These are phyloP conservation scores for Lasiodiplodia gonubiensis DNA, from an alignment of 2,329 filamentous ascomycete genomes.

Conservation along the genomic window DNA sequence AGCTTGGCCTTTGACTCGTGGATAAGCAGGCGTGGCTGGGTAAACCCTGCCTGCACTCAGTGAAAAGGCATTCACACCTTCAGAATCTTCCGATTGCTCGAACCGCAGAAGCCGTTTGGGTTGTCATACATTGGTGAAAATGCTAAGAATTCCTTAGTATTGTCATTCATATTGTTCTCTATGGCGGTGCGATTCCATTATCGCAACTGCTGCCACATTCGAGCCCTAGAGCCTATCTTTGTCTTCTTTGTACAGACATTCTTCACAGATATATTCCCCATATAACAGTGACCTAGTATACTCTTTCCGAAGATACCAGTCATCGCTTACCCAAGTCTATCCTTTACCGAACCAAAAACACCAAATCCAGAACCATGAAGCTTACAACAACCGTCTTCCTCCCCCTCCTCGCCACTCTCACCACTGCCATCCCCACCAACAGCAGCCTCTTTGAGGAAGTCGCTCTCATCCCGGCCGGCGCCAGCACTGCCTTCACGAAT, in stretches of 20 bases:
- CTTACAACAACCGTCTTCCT: not conserved
- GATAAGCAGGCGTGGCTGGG: not conserved
- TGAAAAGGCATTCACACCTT: no score
- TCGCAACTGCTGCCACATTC: not conserved
- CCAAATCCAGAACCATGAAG: not conserved
- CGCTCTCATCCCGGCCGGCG: not conserved
- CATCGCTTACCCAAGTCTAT: conserved; percentile 13
- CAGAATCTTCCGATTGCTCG: not conserved
- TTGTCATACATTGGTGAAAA: not conserved
- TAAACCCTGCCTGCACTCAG: no score
- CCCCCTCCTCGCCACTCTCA: not conserved
- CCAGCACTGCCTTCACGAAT: not conserved
- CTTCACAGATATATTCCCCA: not conserved
- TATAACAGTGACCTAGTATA: not conserved
- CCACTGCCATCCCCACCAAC: not conserved
- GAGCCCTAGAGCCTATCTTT: not conserved
- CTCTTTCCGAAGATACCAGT: not conserved
- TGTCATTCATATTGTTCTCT: not conserved
- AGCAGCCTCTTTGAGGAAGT: not conserved
- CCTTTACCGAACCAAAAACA: not conserved
- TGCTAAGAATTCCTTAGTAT: not conserved
- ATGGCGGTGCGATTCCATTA: not conserved
- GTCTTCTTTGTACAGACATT: not conserved
- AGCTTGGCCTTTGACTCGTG: not conserved
- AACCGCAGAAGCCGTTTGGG: not conserved